Base-by-base conservation (phyloP, 306 rosid genomes). In the Vicia faba region DNA sequence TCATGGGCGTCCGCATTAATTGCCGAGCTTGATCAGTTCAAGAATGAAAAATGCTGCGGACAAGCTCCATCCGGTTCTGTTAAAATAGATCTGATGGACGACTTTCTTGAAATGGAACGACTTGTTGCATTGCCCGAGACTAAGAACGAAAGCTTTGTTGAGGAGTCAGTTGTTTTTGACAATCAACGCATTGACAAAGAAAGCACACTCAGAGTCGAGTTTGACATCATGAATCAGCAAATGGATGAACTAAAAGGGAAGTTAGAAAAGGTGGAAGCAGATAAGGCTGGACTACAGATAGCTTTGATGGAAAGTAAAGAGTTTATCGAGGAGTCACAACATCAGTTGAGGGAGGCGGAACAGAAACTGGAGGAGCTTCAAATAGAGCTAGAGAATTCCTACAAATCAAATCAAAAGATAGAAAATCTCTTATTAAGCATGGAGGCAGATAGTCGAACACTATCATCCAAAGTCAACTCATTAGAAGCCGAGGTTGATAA, bases 21-120 rank as follows among this genome's bases (percentile, higher is more conserved):
- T 59, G 87, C 86, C 2, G 96, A 91, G 79, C 95, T 91, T 71
- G 89, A 86, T 78, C 98, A 85, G 68, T 86, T 87, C 78, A 89
- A 88, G 85, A 78, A 84, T 74, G 95, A 84, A 56, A 92, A 84
- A 75, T 66, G 80, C 38, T 66, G 79, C 36, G 77, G 83, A 63
- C 77, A 78, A 71, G 69, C 80, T 49, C 86, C 79, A 20, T 62
- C 88, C 39, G 61, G 82, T 38, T 86, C 95, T 25, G 64, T 79
- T 61, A 83, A 87, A 74, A 80, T 85, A 48, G 87, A 83, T 79
- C 81, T 92, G 63, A 92, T 92, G 97, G 96, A 92, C n/a, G 97
- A 92, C 81, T 92, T 92, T 82, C 97, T 92, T 48, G 97, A 92
- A 80, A 92, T 92, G 97, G 97, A 92, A 64, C 80, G 84, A 70